These are phyloP conservation scores for Chenopodium formosanum DNA, from an alignment of 148 eudicot species.

Conservation along the genomic window DNA sequence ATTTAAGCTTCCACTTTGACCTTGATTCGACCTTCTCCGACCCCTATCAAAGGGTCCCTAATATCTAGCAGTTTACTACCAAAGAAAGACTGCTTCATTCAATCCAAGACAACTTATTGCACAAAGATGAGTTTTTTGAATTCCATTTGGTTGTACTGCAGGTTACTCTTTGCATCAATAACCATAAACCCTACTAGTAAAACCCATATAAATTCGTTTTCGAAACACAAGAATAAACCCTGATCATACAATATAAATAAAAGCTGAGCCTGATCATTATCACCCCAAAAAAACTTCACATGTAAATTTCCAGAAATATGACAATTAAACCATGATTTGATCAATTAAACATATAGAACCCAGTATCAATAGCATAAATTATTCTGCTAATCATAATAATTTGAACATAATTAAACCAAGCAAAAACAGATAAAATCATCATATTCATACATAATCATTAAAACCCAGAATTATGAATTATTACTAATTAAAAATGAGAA, in stretches of 20 bases:
- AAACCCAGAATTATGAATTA: not conserved
- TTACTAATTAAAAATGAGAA: not conserved
- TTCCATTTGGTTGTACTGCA: too few relatives aligned
- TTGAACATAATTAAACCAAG: not conserved
- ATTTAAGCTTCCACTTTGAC: not conserved
- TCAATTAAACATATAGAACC: not conserved
- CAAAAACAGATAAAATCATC: not conserved
- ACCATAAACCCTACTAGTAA: not conserved
- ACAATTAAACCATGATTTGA: not conserved
- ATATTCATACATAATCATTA: not conserved
- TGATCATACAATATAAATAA: not conserved
- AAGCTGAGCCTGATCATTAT: not conserved
- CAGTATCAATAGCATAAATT: not conserved
- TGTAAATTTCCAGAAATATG: not conserved
- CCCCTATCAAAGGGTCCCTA: not conserved
- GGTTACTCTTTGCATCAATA: not conserved
- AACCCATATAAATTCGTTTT: not conserved
- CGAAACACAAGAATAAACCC: not conserved
- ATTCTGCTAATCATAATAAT: not conserved
- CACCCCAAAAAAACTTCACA: not conserved
- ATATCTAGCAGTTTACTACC: not conserved
- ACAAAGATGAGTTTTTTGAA: not conserved
- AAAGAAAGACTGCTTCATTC: not conserved
- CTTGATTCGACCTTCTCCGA: not conserved
- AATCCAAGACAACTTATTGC: not conserved